Percentiles rank a stretch among this genome's conserved stretches.
phyloP scores from a whole-genome alignment of 495 filamentous ascomycete species.

The Talaromyces wortmannii region DNA sequence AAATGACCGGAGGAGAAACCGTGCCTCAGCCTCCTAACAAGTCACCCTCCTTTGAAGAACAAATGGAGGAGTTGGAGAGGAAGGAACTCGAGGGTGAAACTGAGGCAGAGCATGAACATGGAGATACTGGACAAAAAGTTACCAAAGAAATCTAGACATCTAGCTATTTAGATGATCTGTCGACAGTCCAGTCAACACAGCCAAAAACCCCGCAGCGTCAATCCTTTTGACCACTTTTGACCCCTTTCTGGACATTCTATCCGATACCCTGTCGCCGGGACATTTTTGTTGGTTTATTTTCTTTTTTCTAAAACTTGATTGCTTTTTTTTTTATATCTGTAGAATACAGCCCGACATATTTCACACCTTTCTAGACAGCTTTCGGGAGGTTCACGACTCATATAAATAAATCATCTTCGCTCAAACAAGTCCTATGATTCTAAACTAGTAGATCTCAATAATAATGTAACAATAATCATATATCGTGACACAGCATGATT shows the following conservation, averaged over 20 bases:
- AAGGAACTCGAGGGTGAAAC: slow-evolving; percentile 23
- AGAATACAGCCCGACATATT: not conserved
- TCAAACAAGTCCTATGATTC: not conserved
- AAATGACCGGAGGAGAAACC: slow-evolving; percentile 79
- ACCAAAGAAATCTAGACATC: no score
- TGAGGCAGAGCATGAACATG: slow-evolving; percentile 9
- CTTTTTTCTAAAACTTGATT: not conserved
- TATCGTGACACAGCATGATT: no score
- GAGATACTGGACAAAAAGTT: not conserved
- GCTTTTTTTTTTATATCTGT: not conserved
- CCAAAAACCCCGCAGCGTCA: not conserved
- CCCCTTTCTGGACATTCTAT: not conserved
- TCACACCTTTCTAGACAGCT: not conserved
- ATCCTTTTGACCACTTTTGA: no score
- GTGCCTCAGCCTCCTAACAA: slow-evolving; percentile 13
- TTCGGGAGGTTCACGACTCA: not conserved
- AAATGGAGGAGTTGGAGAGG: slow-evolving; percentile 27
- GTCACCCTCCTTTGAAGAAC: slow-evolving; percentile 18
- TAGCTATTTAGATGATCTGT: no score
- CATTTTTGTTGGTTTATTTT: not conserved
- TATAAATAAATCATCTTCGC: not conserved
- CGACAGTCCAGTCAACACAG: no score
- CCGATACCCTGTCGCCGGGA: not conserved
- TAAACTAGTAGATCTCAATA: not conserved
- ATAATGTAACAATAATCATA: not conserved